Conservation (phyloP, 495 filamentous ascomycete species). For the Xylaria scruposa region DNA sequence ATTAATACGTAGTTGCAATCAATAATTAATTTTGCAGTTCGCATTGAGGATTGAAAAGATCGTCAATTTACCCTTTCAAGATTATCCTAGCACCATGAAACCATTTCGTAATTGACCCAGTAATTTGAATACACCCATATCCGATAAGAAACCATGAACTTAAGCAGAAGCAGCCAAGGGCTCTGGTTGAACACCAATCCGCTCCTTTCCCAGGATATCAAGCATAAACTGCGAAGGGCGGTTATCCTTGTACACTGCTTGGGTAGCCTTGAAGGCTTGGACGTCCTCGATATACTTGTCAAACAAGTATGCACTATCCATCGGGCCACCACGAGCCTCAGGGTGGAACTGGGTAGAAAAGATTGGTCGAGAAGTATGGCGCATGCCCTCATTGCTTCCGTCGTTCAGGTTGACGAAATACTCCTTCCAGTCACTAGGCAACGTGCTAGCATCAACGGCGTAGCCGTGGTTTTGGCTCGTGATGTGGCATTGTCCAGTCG, state of each 20-base stretch:
- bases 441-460: conserved; percentile 85
- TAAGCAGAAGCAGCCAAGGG: conserved; percentile 52
- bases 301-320: conserved; percentile 93
- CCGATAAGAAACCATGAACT: conserved; percentile 8
- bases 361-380: conserved; percentile 94
- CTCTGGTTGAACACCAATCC: conserved; percentile 84
- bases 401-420: conserved; percentile 99
- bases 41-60: not conserved
- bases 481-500: conserved; percentile 97
- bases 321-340: conserved; percentile 93
- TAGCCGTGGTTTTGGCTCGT: conserved; percentile 99
- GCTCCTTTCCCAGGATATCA: conserved; percentile 90
- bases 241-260: conserved; percentile 75
- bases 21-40: not conserved
- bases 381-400: conserved; percentile 93
- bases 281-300: conserved; percentile 94
- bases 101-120: not conserved
- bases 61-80: not conserved
- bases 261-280: conserved; percentile 82
- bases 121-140: conserved; percentile 21
- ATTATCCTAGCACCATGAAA: not conserved
- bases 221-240: conserved; percentile 84
- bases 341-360: conserved; percentile 99
- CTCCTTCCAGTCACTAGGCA: conserved; percentile 89
- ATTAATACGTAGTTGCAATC: not conserved